Base-by-base conservation (phyloP, 768 basidiomycete genomes). In the Hericium rajendrae region DNA sequence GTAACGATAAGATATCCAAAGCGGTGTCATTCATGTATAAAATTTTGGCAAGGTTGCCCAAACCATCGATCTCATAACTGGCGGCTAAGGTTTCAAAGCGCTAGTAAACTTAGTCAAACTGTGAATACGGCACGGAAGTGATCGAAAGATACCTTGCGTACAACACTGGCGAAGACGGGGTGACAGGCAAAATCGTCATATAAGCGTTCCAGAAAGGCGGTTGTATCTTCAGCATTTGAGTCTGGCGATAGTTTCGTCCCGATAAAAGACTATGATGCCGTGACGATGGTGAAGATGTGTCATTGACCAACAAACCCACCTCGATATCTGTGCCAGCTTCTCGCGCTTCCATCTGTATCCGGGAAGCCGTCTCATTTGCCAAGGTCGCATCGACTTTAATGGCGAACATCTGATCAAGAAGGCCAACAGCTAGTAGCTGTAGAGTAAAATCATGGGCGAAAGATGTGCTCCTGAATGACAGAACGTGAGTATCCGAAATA, bases 1-100 rank as follows among this genome's bases (percentile, higher is more conserved):
- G 86, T 24, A 91, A 70, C 8, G 86, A 78, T 48, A 91, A 62
- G 49, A 88, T 78, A 63, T 91, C 88, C 18, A 92, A 69, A 0
- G 80, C 78, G 22, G 69, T 68, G 59, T 84, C 82, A 54, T 81
- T 75, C 13, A 74, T 72, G 60, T 80, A 83, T 10, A 92, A 74
- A 20, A 83, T 67, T 66, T 80, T 83, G 67, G 85, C 88, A n/a
- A 88, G 70, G 62, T 82, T 79, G 53, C 88, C 82, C 43, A 91
- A 72, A 15, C 80, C 70, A 66, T 91, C 88, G 4, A 87, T 75
- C 58, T 92, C 87, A 38, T 79, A 71, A 18, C 77, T 70, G 28
- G 71, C 72, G 9, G 79, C 73, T 22, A 81, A 74, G 8, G 72
- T 68, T n/a, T 73, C 69, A 64, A 88, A 86, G 39, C 80, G 77